Percentiles rank a stretch among this genome's conserved stretches.
Evolutionary conservation across 2,329 filamentous ascomycete genomes (phyloP).

Genomic region (Neofusicoccum cordaticola): DNA sequence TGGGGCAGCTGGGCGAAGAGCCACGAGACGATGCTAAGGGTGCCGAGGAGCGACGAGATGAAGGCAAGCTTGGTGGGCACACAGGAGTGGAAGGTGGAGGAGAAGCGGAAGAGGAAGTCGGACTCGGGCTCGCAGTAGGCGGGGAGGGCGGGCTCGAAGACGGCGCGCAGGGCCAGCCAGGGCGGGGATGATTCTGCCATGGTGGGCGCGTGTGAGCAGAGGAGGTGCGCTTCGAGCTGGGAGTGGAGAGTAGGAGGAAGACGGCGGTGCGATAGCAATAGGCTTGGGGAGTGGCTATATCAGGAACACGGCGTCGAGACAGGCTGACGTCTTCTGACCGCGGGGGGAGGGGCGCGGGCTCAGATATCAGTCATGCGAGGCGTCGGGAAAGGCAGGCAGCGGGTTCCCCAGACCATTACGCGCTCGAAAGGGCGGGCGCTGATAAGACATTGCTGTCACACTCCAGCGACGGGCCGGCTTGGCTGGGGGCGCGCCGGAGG

Average conservation of each 20-base stretch:
- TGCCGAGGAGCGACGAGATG: conserved; percentile 59
- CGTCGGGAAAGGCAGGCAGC: background rate
- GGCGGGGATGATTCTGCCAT: conserved; percentile 12
- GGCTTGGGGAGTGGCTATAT: background rate
- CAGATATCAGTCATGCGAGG: too few relatives aligned
- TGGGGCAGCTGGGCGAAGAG: conserved; percentile 68
- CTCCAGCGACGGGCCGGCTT: too few relatives aligned
- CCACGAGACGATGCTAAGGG: conserved; percentile 64
- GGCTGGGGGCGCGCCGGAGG: background rate
- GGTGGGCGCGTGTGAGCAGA: background rate
- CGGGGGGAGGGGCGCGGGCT: too few relatives aligned
- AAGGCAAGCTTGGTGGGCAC: conserved; percentile 63
- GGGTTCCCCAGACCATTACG: background rate
- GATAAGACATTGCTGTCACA: background rate
- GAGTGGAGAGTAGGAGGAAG: background rate
- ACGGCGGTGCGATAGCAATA: background rate
- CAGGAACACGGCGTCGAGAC: conserved; percentile 2
- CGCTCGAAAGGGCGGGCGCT: background rate
- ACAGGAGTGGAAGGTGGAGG: conserved; percentile 60
- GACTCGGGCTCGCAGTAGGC: conserved; percentile 60
- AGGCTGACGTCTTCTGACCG: background rate
- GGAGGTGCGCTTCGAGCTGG: background rate
- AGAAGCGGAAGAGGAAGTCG: conserved; percentile 56
- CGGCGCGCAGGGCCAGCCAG: conserved; percentile 4
- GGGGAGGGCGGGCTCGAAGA: conserved; percentile 46